A percentile compares a stretch with the other conserved stretches of the same genome.
Conservation (phyloP, 768 basidiomycete species). For the Gloeostereum incarnatum region DNA sequence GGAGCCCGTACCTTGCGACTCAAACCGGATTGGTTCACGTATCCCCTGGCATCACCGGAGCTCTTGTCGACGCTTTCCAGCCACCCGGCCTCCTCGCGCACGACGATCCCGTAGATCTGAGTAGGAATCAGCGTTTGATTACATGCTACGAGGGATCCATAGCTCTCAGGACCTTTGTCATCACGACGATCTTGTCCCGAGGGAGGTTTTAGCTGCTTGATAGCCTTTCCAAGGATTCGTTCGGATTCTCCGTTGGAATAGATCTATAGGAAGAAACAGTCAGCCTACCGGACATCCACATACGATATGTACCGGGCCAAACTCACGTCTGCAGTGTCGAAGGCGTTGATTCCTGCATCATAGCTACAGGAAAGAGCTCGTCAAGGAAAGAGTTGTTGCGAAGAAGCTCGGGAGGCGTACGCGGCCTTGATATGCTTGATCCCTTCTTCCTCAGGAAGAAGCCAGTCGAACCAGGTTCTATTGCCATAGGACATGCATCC, state of each 20-base stretch:
- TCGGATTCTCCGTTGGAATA: conserved; percentile 1
- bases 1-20: conserved; percentile 19
- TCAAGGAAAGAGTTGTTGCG: neutral
- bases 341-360: conserved; percentile 20
- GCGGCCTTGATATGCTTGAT: conserved; percentile 34
- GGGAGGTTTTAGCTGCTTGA: conserved; percentile 4
- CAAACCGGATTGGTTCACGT: conserved; percentile 15
- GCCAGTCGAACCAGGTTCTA: conserved; percentile 31
- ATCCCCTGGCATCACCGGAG: conserved; percentile 5
- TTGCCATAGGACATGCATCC: conserved; percentile 14
- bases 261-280: too few relatives aligned
- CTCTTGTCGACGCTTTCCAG: neutral
- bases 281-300: neutral
- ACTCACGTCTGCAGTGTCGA: conserved; percentile 17
- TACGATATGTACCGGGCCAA: neutral
- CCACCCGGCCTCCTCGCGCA: neutral
- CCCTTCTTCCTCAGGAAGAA: conserved; percentile 32
- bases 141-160: neutral
- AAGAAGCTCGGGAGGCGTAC: conserved; percentile 13
- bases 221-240: neutral
- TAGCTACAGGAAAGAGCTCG: conserved; percentile 7
- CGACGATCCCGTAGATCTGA: conserved; percentile 25
- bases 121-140: conserved; percentile 23
- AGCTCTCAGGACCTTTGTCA: neutral
- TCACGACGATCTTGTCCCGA: conserved; percentile 1